Evolutionary conservation across 2,329 filamentous ascomycete genomes (phyloP).

Genomic region (Didymella arachidicola): DNA sequence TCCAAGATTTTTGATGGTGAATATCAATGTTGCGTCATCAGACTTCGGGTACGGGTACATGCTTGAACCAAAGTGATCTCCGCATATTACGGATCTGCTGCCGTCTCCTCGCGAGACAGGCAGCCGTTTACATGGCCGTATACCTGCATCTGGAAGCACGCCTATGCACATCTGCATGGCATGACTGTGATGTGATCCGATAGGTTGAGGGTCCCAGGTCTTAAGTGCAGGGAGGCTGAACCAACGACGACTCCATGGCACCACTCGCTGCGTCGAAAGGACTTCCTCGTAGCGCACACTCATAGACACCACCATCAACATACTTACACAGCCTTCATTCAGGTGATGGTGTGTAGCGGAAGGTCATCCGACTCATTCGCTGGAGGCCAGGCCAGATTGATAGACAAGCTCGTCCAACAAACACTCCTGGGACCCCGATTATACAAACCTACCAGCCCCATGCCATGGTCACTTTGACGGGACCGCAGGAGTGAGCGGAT

Average conservation of each 20-base stretch:
- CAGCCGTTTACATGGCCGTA: conserved; percentile 31
- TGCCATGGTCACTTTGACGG: neutral
- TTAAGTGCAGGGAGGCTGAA: conserved; percentile 12
- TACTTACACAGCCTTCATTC: neutral
- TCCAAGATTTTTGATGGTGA: conserved; percentile 22
- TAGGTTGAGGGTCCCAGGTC: conserved; percentile 15
- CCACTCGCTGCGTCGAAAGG: conserved; percentile 5
- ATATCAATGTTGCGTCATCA: conserved; percentile 39
- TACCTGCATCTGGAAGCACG: conserved; percentile 29
- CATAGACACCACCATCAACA: neutral
- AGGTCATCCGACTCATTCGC: neutral
- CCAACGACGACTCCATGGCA: conserved; percentile 11
- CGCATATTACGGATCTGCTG: conserved; percentile 42
- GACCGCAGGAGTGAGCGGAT: neutral
- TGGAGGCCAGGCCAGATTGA: neutral
- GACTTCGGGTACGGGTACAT: conserved; percentile 30
- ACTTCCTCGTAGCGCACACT: neutral
- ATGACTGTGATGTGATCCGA: conserved; percentile 27
- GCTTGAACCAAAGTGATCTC: conserved; percentile 32
- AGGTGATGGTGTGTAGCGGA: neutral
- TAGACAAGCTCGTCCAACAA: neutral
- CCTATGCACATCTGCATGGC: conserved; percentile 29
- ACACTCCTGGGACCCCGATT: neutral
- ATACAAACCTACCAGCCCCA: neutral
- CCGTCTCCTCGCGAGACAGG: conserved; percentile 45